phyloP scores from a whole-genome alignment of 2,329 filamentous ascomycete species.

The Fusarium longipes region DNA sequence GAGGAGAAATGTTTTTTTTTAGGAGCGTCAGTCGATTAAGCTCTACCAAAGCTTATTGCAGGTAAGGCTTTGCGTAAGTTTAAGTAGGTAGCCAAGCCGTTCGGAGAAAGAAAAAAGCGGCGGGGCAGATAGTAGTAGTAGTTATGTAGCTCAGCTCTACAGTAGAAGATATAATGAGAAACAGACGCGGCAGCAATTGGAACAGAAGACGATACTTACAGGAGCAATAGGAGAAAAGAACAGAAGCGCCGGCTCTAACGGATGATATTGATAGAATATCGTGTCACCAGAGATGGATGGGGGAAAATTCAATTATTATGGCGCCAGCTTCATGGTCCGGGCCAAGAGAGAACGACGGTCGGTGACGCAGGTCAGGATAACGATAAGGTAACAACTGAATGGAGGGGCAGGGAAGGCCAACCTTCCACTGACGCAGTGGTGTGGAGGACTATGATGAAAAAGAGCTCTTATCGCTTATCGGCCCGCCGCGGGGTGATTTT shows the following conservation, averaged over 20 bases:
- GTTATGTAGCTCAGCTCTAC: constrained; percentile 39
- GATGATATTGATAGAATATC: constrained; percentile 43
- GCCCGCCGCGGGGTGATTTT: constrained; percentile 38
- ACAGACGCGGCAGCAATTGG: constrained; percentile 11
- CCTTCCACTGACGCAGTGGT: constrained; percentile 22
- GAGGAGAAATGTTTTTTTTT: constrained; percentile 13
- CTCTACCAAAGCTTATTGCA: constrained; percentile 45
- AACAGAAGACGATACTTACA: constrained; percentile 25
- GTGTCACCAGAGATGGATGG: constrained; percentile 40
- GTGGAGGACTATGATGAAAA: constrained; percentile 36
- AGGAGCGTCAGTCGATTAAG: constrained; percentile 34
- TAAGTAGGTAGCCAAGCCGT: constrained; percentile 21
- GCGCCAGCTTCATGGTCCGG: constrained; percentile 45
- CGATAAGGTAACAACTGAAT: constrained; percentile 2
- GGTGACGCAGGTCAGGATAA: constrained; percentile 41
- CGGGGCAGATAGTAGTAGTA: constrained; percentile 42
- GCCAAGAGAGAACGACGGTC: constrained; percentile 2
- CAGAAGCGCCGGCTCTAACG: constrained; percentile 26
- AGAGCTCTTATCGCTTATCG: constrained; percentile 48
- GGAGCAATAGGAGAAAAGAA: constrained; percentile 26
- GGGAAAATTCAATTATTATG: constrained; percentile 44
- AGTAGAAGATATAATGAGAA: constrained; percentile 45
- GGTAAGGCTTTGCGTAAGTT: constrained; percentile 29
- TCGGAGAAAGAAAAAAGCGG: constrained; percentile 44
- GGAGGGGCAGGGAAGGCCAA: constrained; percentile 29